These are phyloP conservation scores for Gamsiella multidivaricata DNA, from an alignment of 192 early-diverging fungal genomes.

Conservation along the genomic window DNA sequence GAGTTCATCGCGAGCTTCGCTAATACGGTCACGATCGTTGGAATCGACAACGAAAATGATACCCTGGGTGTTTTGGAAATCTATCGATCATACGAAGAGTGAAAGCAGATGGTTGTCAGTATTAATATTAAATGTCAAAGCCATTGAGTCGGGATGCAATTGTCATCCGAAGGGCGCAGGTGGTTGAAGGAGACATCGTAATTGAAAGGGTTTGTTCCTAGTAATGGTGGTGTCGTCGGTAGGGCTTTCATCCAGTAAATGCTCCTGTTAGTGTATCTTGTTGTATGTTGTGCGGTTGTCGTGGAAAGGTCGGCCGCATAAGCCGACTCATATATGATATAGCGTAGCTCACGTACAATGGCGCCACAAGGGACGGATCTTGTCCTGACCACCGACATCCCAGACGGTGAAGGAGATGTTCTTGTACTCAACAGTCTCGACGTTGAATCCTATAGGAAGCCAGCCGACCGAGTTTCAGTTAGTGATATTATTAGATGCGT, in stretches of 20 bases:
- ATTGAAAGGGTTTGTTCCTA: too few relatives aligned
- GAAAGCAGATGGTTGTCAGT: constrained; percentile 2
- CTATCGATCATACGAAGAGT: constrained; percentile 42
- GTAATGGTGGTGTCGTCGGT: too few relatives aligned
- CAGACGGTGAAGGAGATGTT: constrained; percentile 98
- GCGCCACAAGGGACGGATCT: constrained; percentile 97
- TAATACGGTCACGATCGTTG: constrained; percentile 94
- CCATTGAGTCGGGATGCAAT: not conserved
- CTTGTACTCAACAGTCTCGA: constrained; percentile 98
- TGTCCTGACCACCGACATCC: constrained; percentile 99
- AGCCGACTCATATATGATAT: too few relatives aligned
- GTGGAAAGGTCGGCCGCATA: too few relatives aligned
- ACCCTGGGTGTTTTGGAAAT: constrained; percentile 96
- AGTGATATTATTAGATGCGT: not conserved
- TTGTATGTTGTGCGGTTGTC: too few relatives aligned
- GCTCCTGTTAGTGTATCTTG: too few relatives aligned
- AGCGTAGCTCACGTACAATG: constrained; percentile 80
- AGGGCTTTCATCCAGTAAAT: too few relatives aligned
- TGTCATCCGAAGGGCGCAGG: too few relatives aligned
- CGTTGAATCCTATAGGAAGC: constrained; percentile 85
- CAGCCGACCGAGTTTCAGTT: constrained; percentile 5
- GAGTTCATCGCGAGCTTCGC: constrained; percentile 93
- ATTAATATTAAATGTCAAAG: too few relatives aligned
- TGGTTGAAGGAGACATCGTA: too few relatives aligned
- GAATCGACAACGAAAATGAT: constrained; percentile 98